Base-by-base conservation (phyloP, 2,329 filamentous ascomycete species). In the Diaporthe batatas region DNA sequence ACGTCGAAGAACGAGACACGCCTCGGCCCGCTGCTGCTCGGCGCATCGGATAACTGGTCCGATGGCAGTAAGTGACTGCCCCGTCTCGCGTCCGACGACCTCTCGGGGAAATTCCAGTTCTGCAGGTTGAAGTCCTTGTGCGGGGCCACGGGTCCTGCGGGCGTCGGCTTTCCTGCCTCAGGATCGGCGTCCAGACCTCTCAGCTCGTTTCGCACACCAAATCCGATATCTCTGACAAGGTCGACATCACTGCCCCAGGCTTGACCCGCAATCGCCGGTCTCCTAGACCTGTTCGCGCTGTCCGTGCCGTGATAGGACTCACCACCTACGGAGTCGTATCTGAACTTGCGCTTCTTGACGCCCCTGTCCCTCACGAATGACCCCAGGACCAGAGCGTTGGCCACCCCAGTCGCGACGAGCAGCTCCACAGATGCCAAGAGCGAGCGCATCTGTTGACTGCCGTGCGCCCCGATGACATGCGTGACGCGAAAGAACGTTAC, bases 201-300 rank as follows among this genome's bases (percentile, higher is more conserved):
- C 23, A 91, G 79, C 70, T 88, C 85, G 0, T 85, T 86, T 51
- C 88, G 85, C 4, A 91, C 87, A 16, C 92, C 89, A 51, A 96
- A 90, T 10, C 96, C 95, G 4, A 98, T 79, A 74, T 92, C 93
- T 67, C 93, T 87, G 6, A 97, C 94, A 1, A 98, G 88, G 79
- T 98, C 94, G 79, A 97, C 95, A 77, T 98, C 96, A 77, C 94
- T 98, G 55, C 94, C 95, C 91, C 93, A 96, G 71, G 93, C 90
- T 65, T 90, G 89, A 73, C 91, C 83, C 42, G 73, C 73, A 57
- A 92, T 75, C 14, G 87, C 86, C 75, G 84, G 87, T 75, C 87
- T 84, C 74, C 81, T 84, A 3, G 82, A 81, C 55, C 83, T 86
- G 65, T 90, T 91, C 51, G 92, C 84, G 1, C 93, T 95, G 53